These are phyloP conservation scores for Drechslerella coelobrocha DNA, from an alignment of 2,329 filamentous ascomycete species.

Conservation along the genomic window DNA sequence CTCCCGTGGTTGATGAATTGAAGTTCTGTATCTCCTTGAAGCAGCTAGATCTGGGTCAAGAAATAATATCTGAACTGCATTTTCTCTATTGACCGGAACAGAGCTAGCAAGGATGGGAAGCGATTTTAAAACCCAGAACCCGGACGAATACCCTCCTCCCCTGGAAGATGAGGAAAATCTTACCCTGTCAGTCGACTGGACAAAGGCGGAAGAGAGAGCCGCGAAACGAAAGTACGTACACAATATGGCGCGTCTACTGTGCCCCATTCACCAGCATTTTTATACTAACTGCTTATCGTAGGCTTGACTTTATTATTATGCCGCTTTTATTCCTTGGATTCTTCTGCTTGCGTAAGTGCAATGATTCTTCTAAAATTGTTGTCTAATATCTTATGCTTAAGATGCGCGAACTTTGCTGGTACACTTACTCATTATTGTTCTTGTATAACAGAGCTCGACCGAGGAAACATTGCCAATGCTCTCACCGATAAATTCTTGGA, in stretches of 20 bases:
- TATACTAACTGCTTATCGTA: conserved; percentile 54
- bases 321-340: conserved; percentile 63
- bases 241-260: conserved; percentile 7
- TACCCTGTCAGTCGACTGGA: conserved; percentile 42
- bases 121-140: conserved; percentile 36
- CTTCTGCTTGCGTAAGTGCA: conserved; percentile 60
- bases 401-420: no score
- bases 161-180: conserved; percentile 35
- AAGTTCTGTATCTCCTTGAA: conserved; percentile 12
- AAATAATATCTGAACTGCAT: not conserved
- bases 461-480: conserved; percentile 62
- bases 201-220: conserved; percentile 34
- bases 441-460: conserved; percentile 57
- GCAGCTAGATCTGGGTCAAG: not conserved
- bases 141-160: conserved; percentile 34
- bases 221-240: conserved; percentile 47
- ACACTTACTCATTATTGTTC: conserved; percentile 50
- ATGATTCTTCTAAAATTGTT: not conserved
- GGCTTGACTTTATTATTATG: conserved; percentile 62
- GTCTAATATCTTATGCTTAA: conserved; percentile 54
- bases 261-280: conserved; percentile 16
- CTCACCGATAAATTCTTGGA: conserved; percentile 64
- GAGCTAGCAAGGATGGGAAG: conserved; percentile 32
- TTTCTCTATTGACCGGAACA: not conserved
- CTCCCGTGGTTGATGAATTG: conserved; percentile 7